Evolutionary conservation across 768 basidiomycete species (phyloP), one percentile per base, ranked within the genome.

Genomic region (Royoungia palumana): DNA sequence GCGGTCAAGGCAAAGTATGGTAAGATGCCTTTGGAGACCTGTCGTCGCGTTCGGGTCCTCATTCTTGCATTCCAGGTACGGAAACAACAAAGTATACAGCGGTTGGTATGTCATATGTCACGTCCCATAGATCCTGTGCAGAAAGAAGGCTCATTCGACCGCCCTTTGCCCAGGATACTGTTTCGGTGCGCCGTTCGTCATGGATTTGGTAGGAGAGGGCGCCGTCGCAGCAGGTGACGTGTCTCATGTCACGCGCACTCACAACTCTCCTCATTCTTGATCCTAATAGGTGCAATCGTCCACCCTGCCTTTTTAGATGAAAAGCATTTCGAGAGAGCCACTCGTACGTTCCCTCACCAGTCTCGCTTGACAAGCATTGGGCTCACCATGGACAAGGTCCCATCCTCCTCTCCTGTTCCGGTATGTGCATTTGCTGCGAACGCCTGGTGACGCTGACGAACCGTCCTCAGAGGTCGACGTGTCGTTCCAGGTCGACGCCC

Each of bases 301-400:
- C 80, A 82, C 56, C 81, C 82, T 2, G 68, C 74, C 2, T 68
- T 67, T 49, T 54, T 82, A 20, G 75, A 72, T 6, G 80, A 83
- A 55, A 70, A 72, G 22, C 78, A 81, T 35, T 81, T 83, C 60
- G 64, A 61, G 32, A 73, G 73, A 5, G 35, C 78, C 3, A 73
- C 68, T 12, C 67, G 81, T 81, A 54, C 34, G 75, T 52, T 4
- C 14, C 0, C 8, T 56, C 25, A 7, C 6, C 2, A 8, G 9
- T 30, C 39, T 16, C 11, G 5, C 7, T 19, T 7, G 24, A 8
- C 6, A 12, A 5, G 21, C 11, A 2, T n/a, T 11, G 12, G 17
- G 10, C 40, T 42, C n/a, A 45, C n/a, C 1, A 28, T 1, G n/a
- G 1, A 39, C 35, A 55, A 63, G 60, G 51, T 5, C 60, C 62